A percentile compares a stretch with the other conserved stretches of the same genome.
Conservation (phyloP, 2,329 filamentous ascomycete genomes). For the Stromatinia cepivora region DNA sequence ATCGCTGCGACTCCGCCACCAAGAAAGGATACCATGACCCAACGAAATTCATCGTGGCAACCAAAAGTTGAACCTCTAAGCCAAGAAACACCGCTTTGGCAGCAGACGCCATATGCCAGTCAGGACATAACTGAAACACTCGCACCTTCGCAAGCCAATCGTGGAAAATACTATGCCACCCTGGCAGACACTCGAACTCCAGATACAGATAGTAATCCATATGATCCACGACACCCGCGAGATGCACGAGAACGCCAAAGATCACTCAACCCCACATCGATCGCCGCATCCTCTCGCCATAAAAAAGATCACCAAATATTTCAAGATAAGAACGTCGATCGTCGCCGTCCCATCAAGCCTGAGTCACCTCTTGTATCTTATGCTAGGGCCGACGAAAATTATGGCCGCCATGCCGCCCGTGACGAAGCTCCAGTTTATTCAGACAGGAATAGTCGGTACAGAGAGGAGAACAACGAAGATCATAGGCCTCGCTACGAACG, state of each 20-base stretch:
- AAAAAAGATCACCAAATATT: not conserved
- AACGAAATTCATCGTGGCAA: conserved; percentile 6
- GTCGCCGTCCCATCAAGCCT: not conserved
- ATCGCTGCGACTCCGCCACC: conserved; percentile 37
- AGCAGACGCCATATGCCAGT: conserved; percentile 21
- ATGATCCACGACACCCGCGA: conserved; percentile 35
- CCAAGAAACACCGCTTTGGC: conserved; percentile 9
- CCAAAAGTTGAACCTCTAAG: conserved; percentile 12
- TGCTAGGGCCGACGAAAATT: conserved; percentile 23
- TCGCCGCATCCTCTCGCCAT: not conserved
- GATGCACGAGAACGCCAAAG: conserved; percentile 27
- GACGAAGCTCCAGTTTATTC: conserved; percentile 29
- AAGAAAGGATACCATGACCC: conserved; percentile 1
- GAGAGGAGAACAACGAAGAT: conserved; percentile 29
- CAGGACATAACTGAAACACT: conserved; percentile 27
- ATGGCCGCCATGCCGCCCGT: conserved; percentile 29
- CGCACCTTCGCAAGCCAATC: conserved; percentile 38
- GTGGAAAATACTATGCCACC: conserved; percentile 38
- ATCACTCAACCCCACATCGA: not conserved
- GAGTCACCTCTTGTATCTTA: conserved; percentile 15
- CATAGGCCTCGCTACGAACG: conserved; percentile 30
- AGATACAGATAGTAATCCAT: conserved; percentile 30
- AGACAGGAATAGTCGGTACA: conserved; percentile 29
- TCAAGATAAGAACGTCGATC: not conserved
- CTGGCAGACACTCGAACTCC: conserved; percentile 24